Conservation (phyloP, 1,284 basidiomycete genomes). For the Cutaneotrichosporon dermatis region DNA sequence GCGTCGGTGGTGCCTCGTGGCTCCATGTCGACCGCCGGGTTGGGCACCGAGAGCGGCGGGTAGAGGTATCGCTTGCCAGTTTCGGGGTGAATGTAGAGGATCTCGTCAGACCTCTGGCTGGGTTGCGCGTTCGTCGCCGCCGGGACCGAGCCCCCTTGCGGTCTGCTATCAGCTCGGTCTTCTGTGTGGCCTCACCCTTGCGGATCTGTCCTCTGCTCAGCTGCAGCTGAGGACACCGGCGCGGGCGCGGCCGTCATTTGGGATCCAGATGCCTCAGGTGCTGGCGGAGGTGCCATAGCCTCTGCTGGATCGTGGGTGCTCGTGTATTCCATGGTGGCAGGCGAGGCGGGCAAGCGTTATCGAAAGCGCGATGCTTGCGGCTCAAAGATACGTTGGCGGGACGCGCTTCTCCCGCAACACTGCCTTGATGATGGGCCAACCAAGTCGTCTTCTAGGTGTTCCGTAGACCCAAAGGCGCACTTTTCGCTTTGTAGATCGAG, state of each 20-base stretch:
- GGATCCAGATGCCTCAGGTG: not conserved
- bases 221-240: no score
- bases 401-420: no score
- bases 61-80: slow-evolving; percentile 53
- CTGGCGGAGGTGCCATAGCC: not conserved
- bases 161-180: not conserved
- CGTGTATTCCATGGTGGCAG: not conserved
- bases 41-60: slow-evolving; percentile 70
- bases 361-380: no score
- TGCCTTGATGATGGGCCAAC: no score
- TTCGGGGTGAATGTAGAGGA: not conserved
- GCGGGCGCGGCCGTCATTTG: no score
- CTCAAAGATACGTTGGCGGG: no score
- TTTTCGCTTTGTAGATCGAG: no score
- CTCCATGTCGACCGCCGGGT: slow-evolving; percentile 15
- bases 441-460: no score
- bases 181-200: no score
- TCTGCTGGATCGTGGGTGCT: not conserved
- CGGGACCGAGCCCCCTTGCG: not conserved
- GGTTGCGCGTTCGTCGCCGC: not conserved
- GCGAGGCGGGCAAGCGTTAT: no score
- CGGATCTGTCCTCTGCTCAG: not conserved
- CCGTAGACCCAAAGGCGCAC: no score
- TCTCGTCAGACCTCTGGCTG: not conserved
- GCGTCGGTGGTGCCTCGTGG: not conserved